Conservation (phyloP, 768 basidiomycete species). For the Coprinellus micaceus region DNA sequence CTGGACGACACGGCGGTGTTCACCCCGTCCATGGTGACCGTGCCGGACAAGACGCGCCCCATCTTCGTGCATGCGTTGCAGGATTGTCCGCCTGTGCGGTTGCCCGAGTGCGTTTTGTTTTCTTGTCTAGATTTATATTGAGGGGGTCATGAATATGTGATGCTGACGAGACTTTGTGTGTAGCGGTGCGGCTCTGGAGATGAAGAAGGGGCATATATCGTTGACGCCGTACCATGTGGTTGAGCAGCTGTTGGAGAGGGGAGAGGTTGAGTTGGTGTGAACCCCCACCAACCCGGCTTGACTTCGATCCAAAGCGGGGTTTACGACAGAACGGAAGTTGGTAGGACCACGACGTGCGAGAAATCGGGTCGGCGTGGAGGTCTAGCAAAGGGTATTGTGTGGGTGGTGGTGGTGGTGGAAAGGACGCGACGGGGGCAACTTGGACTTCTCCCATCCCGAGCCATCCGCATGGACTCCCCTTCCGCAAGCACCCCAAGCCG, state of each 20-base stretch:
- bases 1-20: constrained; percentile 73
- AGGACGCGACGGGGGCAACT: no score
- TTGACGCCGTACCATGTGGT: constrained; percentile 73
- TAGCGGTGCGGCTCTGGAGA: constrained; percentile 66
- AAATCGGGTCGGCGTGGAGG: no score
- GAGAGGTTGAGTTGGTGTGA: constrained; percentile 75
- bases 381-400: no score
- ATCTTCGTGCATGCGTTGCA: constrained; percentile 80
- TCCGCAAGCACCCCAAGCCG: no score
- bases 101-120: constrained; percentile 59
- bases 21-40: constrained; percentile 76
- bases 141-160: background rate
- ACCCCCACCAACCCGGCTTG: background rate
- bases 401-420: no score
- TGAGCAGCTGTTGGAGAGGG: constrained; percentile 67
- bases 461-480: no score
- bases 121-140: background rate
- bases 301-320: no score
- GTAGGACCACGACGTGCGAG: no score
- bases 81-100: constrained; percentile 59
- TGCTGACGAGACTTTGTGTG: background rate
- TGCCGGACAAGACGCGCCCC: constrained; percentile 71
- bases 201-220: constrained; percentile 80
- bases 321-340: no score
- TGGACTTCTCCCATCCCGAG: no score